These are phyloP conservation scores for Ambrosia artemisiifolia DNA, from an alignment of 129 eudicot species.

Conservation along the genomic window DNA sequence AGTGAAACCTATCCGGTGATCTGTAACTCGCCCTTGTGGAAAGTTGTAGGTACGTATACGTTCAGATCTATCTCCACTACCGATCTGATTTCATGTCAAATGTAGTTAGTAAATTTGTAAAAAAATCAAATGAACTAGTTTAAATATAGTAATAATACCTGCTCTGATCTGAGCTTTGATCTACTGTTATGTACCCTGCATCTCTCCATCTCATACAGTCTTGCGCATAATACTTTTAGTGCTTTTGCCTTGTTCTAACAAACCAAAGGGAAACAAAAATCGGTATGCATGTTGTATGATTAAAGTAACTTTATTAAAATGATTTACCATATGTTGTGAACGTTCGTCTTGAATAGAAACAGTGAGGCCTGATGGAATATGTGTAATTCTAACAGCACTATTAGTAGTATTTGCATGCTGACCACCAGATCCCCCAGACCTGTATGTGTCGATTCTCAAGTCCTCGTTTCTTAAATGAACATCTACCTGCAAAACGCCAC, in stretches of 20 bases:
- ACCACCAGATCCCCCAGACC: slow-evolving; percentile 98
- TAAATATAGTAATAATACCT: slow-evolving; percentile 43
- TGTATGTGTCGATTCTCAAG: slow-evolving; percentile 82
- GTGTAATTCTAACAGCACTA: slow-evolving; percentile 95
- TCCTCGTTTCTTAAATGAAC: slow-evolving; percentile 83
- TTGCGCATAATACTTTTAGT: slow-evolving; percentile 81
- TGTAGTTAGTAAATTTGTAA: not conserved
- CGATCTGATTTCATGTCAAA: slow-evolving; percentile 47
- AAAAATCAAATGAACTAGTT: not conserved
- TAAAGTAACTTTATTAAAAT: not conserved
- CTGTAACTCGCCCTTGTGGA: slow-evolving; percentile 99
- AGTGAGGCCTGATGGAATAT: slow-evolving; percentile 75
- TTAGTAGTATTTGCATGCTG: slow-evolving; percentile 96
- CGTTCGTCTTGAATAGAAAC: slow-evolving; percentile 94
- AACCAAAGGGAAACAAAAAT: slow-evolving; percentile 16
- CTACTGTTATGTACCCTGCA: slow-evolving; percentile 46
- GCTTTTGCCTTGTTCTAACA: slow-evolving; percentile 95
- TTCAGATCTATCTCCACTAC: slow-evolving; percentile 98
- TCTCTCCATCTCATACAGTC: slow-evolving; percentile 85
- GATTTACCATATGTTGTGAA: slow-evolving; percentile 73
- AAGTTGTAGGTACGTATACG: slow-evolving; percentile 96
- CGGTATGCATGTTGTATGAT: not conserved
- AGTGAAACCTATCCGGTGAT: slow-evolving; percentile 89
- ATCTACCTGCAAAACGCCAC: slow-evolving; percentile 66
- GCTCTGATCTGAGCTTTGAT: slow-evolving; percentile 82